Percentiles rank a stretch among this genome's conserved stretches.
Conservation (phyloP, 352 stramenopile genomes). For the Globisporangium splendens region DNA sequence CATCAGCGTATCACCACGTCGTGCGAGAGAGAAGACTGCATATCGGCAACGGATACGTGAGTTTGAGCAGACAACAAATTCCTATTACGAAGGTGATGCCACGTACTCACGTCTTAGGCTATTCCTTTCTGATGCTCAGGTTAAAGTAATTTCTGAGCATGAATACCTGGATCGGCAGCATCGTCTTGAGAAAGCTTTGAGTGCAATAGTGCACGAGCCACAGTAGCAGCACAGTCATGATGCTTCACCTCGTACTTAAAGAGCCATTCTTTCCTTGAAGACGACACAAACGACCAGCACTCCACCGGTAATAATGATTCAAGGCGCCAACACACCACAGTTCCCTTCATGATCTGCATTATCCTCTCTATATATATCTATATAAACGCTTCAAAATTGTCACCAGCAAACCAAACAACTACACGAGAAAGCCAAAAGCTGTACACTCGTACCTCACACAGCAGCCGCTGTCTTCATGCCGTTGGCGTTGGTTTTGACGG, state of each 20-base stretch:
- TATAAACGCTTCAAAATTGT: too few species aligned
- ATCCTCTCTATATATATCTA: too few species aligned
- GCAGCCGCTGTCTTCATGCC: too few species aligned
- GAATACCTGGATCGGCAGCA: conserved; percentile 1
- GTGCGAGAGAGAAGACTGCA: conserved; percentile 26
- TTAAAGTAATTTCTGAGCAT: conserved; percentile 7
- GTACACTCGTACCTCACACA: too few species aligned
- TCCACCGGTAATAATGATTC: too few species aligned
- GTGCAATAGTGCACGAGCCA: background rate
- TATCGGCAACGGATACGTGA: conserved; percentile 53
- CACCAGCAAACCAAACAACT: too few species aligned
- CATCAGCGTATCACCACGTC: conserved; percentile 15
- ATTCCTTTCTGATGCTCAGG: background rate
- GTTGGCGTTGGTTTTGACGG: background rate
- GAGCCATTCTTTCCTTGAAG: too few species aligned
- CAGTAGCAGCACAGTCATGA: background rate
- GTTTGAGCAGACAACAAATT: conserved; percentile 2
- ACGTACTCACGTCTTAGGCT: background rate
- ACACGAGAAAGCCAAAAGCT: too few species aligned
- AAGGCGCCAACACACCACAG: too few species aligned
- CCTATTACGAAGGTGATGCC: background rate
- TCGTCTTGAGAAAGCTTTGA: background rate
- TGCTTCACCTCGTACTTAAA: too few species aligned
- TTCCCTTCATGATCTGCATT: too few species aligned
- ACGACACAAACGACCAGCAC: too few species aligned